Evolutionary conservation across 2,329 filamentous ascomycete genomes (phyloP), one percentile per base, ranked within the genome.

Genomic region (Penicillium verrucosum): DNA sequence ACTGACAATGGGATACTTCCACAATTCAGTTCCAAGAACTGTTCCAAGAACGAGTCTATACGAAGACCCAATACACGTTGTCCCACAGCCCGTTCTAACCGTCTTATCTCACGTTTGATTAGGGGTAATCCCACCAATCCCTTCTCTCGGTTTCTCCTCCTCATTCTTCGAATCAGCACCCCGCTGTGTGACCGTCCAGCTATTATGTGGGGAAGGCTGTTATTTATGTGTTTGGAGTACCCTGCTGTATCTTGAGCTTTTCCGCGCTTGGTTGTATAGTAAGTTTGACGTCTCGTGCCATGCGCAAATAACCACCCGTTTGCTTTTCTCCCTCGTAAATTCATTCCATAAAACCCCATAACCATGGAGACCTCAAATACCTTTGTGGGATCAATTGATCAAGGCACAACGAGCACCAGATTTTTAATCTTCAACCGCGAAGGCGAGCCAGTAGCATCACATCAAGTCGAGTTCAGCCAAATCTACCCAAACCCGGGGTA

Each of bases 341-440:
- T 18, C 21, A 21, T 14, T 18, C 29, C 4, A 21, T 36, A 37
- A 21, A 5, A 52, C 40, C 8, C 4, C 8, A 29, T 18, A 41
- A 50, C 3, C 14, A 71, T 71, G 68, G 61, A 68, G 29, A 49
- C 59, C 18, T 54, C 63, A 32, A 65, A 73, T 16, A 57, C 54
- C 9, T 96, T 90, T 68, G 86, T 96, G 54, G 92, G 90, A 50
- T 89, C 89, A 61, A 92, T 96, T 69, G 92, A 96, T 70, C 91
- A 95, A 69, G 92, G 92, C 49, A 96, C 92, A 14, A 96, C 92
- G 18, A 93, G 89, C 54, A 89, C 91, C 25, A 82, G 92, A 45
- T 96, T 96, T 75, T 81, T 96, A 63, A 92, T 97, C 68, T 96
- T 96, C 78, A 87, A 95, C 75, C 84, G 84, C 58, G 77, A 84